phyloP scores from a whole-genome alignment of 1,284 basidiomycete genomes.

The Marasmius tenuissimus region DNA sequence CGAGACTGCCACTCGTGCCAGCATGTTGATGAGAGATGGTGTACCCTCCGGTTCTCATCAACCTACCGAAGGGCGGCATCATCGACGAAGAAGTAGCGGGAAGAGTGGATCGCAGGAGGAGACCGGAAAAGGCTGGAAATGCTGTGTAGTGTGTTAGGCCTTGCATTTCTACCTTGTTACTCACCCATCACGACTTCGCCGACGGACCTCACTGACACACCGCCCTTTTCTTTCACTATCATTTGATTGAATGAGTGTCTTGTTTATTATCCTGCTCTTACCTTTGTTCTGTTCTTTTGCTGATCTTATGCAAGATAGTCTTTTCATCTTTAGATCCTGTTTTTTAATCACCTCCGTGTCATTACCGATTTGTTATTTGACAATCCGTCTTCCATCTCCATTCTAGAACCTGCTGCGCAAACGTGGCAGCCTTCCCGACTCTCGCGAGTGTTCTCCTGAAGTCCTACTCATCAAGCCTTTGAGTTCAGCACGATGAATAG shows the following conservation, averaged over 20 bases:
- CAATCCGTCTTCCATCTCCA: background rate
- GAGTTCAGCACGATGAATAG: too few relatives aligned
- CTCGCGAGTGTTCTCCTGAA: background rate
- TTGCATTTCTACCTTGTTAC: slow-evolving; percentile 3
- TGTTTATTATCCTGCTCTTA: slow-evolving; percentile 7
- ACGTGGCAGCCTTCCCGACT: too few relatives aligned
- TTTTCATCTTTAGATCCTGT: slow-evolving; percentile 10
- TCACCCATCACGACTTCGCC: background rate
- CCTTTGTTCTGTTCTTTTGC: background rate
- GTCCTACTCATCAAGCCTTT: too few relatives aligned
- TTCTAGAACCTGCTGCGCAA: background rate
- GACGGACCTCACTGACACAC: slow-evolving; percentile 2
- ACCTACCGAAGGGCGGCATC: slow-evolving; percentile 39
- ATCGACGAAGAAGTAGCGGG: slow-evolving; percentile 53
- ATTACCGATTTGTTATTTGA: background rate
- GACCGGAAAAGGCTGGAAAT: slow-evolving; percentile 49
- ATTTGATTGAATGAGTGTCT: slow-evolving; percentile 1
- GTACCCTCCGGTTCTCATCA: slow-evolving; percentile 50
- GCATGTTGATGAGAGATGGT: slow-evolving; percentile 90
- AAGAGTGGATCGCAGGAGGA: slow-evolving; percentile 44
- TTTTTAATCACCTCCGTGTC: slow-evolving; percentile 4
- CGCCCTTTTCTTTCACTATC: slow-evolving; percentile 1
- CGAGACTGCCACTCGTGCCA: slow-evolving; percentile 90
- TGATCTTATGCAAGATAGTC: slow-evolving; percentile 9
- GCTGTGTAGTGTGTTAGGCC: slow-evolving; percentile 58